Evolutionary conservation across 1,139 yeast species (phyloP).

Genomic region (Geotrichum histeridarum): DNA sequence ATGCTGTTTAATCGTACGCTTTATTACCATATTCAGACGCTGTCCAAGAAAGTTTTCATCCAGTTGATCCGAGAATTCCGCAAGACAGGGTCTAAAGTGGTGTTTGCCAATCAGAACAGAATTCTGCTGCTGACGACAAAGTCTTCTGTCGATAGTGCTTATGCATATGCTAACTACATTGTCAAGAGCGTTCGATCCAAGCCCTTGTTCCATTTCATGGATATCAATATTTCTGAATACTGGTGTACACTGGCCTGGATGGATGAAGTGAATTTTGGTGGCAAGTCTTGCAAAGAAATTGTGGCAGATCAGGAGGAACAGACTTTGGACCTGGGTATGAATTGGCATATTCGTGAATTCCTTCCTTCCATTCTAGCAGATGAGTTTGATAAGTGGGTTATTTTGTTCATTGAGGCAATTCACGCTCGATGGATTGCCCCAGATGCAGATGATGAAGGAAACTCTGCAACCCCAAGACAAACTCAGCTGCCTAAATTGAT

Average conservation of each 20-base stretch:
- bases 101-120: slow-evolving; percentile 77
- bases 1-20: slow-evolving; percentile 70
- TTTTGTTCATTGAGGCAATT: slow-evolving; percentile 68
- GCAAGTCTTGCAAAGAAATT: slow-evolving; percentile 56
- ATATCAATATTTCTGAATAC: slow-evolving; percentile 64
- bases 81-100: slow-evolving; percentile 68
- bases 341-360: slow-evolving; percentile 77
- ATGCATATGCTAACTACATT: slow-evolving; percentile 87
- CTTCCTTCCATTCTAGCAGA: slow-evolving; percentile 69
- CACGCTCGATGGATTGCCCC: slow-evolving; percentile 48
- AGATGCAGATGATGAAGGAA: slow-evolving; percentile 30
- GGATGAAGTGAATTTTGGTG: slow-evolving; percentile 87
- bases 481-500: slow-evolving; percentile 19
- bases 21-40: slow-evolving; percentile 81
- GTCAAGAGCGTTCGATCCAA: slow-evolving; percentile 73
- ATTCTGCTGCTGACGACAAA: slow-evolving; percentile 71
- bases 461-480: slow-evolving; percentile 12
- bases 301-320: slow-evolving; percentile 48
- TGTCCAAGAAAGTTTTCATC: slow-evolving; percentile 75
- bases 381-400: slow-evolving; percentile 85
- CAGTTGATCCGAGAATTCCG: slow-evolving; percentile 79
- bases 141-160: slow-evolving; percentile 76
- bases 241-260: slow-evolving; percentile 95
- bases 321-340: slow-evolving; percentile 53
- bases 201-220: slow-evolving; percentile 78